Evolutionary conservation across 345 rosid genomes (phyloP), one percentile per base, ranked within the genome.

Genomic region (Adansonia digitata): DNA sequence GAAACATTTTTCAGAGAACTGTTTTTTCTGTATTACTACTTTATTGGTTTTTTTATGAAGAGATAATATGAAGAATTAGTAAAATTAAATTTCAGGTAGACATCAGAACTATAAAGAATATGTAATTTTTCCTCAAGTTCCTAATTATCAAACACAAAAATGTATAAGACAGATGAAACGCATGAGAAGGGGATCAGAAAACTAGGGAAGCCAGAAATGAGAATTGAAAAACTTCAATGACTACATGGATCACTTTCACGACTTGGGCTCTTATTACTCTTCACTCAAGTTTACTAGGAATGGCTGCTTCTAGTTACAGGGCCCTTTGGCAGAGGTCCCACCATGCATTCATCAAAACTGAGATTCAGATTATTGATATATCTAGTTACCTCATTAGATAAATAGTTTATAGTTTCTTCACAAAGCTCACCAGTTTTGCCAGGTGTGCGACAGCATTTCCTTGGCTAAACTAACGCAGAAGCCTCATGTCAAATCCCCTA

Each of bases 381-480:
- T 37, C 15, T 39, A 39, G 3, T 20, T n/a, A 63, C 46, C 68
- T 67, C 35, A 43, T 43, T 67, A 43, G 24, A 43, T 59, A 59
- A 29, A 4, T 15, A 27, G 1, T 5, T 5, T 29, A n/a, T 60
- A 0, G 65, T 60, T 60, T 60, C 4, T 26, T 45, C 9, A 66
- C 35, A 42, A 43, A 66, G 31, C 24, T 42, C 35, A 35, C 53
- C 35, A 13, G 13, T 35, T 63, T 63, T 63, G 22, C 3, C 14
- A 3, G 7, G 46, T 2, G n/a, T 62, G 45, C 26, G 68, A 27
- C 70, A 56, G 65, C 73, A 5, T 26, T 9, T 9, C 49, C 74
- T 75, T 61, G 51, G 75, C 53, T 48, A n/a, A 49, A 68, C 3
- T 24, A 11, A 61, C 12, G 75, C 55, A 51, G 63, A 70, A 60